phyloP scores from a whole-genome alignment of 1,284 basidiomycete species.

The Ganoderma multipileum region DNA sequence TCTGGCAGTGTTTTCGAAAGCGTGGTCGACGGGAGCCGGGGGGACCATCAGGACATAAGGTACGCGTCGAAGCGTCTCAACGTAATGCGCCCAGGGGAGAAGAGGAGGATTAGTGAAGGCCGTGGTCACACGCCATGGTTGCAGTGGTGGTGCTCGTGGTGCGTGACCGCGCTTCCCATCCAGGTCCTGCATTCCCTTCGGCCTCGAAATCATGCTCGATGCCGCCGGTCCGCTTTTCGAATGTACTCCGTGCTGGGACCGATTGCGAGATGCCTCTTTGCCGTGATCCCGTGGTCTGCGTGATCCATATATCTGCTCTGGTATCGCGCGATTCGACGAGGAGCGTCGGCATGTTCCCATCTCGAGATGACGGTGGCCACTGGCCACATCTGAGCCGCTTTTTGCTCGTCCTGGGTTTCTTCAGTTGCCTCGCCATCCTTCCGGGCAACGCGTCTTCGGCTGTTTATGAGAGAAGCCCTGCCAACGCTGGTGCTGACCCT shows the following conservation, averaged over 20 bases:
- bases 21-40: neutral
- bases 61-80: neutral
- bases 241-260: neutral
- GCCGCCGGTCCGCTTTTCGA: neutral
- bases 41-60: neutral
- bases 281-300: neutral
- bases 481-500: conserved; percentile 27
- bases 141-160: neutral
- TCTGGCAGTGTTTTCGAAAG: neutral
- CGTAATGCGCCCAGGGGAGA: neutral
- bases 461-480: neutral
- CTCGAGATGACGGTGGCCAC: neutral
- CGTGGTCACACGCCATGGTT: neutral
- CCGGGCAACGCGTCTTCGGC: neutral
- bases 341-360: neutral
- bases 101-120: neutral
- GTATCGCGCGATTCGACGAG: neutral
- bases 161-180: neutral
- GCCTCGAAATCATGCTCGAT: neutral
- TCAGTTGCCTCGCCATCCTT: neutral
- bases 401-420: neutral
- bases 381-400: neutral
- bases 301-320: neutral
- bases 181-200: neutral
- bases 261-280: neutral